Conservation (phyloP, 1,284 basidiomycete genomes). For the Microstroma glucosiphilum region DNA sequence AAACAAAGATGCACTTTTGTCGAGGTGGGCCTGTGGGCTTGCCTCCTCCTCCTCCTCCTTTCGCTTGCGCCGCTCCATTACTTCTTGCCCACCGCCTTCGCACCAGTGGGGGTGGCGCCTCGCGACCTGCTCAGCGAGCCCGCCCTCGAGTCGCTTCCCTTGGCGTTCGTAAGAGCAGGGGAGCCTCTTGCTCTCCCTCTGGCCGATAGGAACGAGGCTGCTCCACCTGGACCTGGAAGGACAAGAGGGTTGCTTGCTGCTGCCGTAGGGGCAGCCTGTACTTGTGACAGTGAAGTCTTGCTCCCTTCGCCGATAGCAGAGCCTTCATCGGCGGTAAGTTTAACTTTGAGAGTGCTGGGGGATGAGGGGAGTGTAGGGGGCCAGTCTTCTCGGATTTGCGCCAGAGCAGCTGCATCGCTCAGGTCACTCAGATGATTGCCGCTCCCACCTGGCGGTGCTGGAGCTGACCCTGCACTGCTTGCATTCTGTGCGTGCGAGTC, state of each 20-base stretch:
- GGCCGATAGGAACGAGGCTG: slow-evolving; percentile 2
- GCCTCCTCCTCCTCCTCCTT: too few relatives aligned
- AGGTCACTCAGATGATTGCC: slow-evolving; percentile 6
- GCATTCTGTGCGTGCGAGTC: background rate
- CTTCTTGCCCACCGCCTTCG: too few relatives aligned
- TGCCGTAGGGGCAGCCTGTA: background rate
- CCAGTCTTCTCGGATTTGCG: slow-evolving; percentile 3
- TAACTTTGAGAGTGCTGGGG: too few relatives aligned
- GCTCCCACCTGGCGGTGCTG: background rate
- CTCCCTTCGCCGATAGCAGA: too few relatives aligned
- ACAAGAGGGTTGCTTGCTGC: too few relatives aligned
- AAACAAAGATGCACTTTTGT: too few relatives aligned
- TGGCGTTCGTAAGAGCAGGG: background rate
- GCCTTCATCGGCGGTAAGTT: too few relatives aligned
- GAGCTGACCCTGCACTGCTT: background rate
- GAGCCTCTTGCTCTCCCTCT: background rate
- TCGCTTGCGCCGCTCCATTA: too few relatives aligned
- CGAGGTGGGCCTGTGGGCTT: too few relatives aligned
- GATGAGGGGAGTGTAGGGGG: background rate
- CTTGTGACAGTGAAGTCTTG: background rate
- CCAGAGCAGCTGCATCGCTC: slow-evolving; percentile 6
- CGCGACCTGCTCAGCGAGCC: background rate
- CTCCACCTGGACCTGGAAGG: background rate
- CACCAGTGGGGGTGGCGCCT: too few relatives aligned
- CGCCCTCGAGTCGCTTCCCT: background rate